phyloP scores from a whole-genome alignment of 148 eudicot species.

The Camellia lanceoleosa region DNA sequence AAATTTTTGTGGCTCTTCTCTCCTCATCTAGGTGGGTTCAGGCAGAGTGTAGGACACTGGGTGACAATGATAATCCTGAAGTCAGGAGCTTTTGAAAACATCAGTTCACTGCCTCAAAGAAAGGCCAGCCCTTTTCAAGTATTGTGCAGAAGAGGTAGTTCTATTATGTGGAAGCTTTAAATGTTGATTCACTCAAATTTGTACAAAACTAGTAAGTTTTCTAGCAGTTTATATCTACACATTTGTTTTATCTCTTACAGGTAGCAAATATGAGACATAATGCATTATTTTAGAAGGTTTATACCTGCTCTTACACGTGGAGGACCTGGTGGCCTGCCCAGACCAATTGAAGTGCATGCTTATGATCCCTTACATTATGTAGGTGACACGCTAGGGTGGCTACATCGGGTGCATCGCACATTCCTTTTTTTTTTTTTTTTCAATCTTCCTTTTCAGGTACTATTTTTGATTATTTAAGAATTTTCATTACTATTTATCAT shows the following conservation, averaged over 20 bases:
- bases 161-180: conserved; percentile 6
- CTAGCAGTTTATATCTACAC: not conserved
- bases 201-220: not conserved
- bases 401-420: conserved; percentile 73
- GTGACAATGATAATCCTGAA: conserved; percentile 96
- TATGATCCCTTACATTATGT: conserved; percentile 98
- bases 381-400: conserved; percentile 97
- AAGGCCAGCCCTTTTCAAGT: conserved; percentile 97
- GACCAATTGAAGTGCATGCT: conserved; percentile 99
- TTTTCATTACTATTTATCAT: not conserved
- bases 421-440: not conserved
- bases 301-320: conserved; percentile 99
- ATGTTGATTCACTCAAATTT: not conserved
- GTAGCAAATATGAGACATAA: conserved; percentile 98
- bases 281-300: conserved; percentile 87
- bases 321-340: conserved; percentile 98
- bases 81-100: conserved; percentile 77
- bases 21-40: conserved; percentile 82
- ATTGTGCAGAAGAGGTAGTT: conserved; percentile 96
- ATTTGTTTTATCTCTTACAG: conserved; percentile 29
- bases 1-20: not conserved
- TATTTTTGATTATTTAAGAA: conserved; percentile 15
- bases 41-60: conserved; percentile 83
- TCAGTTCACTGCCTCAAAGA: conserved; percentile 98
- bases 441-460: not conserved